A percentile compares a stretch with the other conserved stretches of the same genome.
These are phyloP conservation scores for Venustampulla echinocandica DNA, from an alignment of 495 filamentous ascomycete genomes.

Conservation along the genomic window DNA sequence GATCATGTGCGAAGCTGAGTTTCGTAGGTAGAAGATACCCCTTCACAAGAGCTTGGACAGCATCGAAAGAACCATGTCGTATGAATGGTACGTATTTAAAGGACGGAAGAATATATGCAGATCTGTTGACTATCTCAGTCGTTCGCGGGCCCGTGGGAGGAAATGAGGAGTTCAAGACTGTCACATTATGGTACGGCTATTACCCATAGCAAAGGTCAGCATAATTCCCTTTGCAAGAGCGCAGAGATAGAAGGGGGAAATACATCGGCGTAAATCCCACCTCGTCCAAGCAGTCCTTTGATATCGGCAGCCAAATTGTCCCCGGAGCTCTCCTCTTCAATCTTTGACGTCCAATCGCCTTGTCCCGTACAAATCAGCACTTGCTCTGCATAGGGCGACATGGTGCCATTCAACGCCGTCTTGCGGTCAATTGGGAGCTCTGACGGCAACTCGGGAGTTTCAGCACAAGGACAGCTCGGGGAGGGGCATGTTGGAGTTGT, in stretches of 20 bases:
- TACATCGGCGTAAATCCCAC: conserved; percentile 58
- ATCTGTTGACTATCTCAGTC: conserved; percentile 42
- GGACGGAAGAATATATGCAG: conserved; percentile 64
- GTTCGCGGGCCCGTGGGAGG: conserved; percentile 34
- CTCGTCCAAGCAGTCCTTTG: conserved; percentile 55
- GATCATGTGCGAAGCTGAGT: conserved; percentile 50
- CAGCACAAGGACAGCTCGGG: conserved; percentile 61
- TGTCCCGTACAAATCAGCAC: conserved; percentile 74
- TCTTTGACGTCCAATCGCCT: conserved; percentile 72
- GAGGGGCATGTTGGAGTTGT: conserved; percentile 47
- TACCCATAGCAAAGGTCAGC: neutral
- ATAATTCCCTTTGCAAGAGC: conserved; percentile 8
- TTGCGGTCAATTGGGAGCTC: conserved; percentile 68
- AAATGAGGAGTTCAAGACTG: conserved; percentile 65
- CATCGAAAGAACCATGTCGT: conserved; percentile 39
- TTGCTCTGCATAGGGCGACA: conserved; percentile 73
- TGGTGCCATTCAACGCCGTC: conserved; percentile 60
- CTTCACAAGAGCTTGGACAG: conserved; percentile 45
- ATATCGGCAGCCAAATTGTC: conserved; percentile 63
- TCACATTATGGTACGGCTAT: conserved; percentile 73
- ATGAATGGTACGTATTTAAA: conserved; percentile 72
- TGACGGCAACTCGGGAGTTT: conserved; percentile 53
- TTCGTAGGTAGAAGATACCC: conserved; percentile 49
- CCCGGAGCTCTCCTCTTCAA: conserved; percentile 41
- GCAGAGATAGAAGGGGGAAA: conserved; percentile 8